Evolutionary conservation across 2,329 filamentous ascomycete species (phyloP).

Genomic region (Colletotrichum sojae): DNA sequence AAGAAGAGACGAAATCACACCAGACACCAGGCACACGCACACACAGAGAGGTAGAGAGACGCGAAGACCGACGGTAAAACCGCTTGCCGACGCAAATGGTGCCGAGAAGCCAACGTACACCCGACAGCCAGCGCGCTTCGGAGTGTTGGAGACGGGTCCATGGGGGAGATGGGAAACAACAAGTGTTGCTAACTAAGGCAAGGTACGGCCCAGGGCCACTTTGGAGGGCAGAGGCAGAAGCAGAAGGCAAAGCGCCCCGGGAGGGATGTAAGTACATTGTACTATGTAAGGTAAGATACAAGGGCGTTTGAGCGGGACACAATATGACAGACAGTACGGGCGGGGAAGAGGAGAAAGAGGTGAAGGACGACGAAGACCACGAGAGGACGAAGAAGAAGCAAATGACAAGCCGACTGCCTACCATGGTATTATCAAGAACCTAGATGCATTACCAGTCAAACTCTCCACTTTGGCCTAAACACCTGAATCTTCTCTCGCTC

Average conservation of each 20-base stretch:
- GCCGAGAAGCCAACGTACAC: conserved; percentile 16
- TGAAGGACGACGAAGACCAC: background rate
- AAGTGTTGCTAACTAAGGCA: conserved; percentile 37
- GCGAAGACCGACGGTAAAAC: conserved; percentile 32
- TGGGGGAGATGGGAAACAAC: conserved; percentile 20
- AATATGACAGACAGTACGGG: conserved; percentile 8
- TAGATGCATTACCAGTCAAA: conserved; percentile 30
- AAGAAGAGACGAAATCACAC: conserved; percentile 39
- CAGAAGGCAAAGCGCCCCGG: background rate
- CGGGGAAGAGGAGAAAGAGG: conserved; percentile 12
- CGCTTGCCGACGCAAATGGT: conserved; percentile 28
- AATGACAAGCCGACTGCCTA: too few species aligned
- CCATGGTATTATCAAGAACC: too few species aligned
- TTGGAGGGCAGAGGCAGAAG: background rate
- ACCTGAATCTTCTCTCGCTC: background rate
- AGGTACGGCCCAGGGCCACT: conserved; percentile 27
- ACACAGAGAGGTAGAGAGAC: conserved; percentile 7
- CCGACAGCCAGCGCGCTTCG: background rate
- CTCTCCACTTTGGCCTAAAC: conserved; percentile 26
- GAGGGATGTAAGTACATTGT: too few species aligned
- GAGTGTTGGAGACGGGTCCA: too few species aligned
- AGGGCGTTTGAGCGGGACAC: conserved; percentile 7
- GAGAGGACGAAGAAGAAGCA: too few species aligned
- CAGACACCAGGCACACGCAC: conserved; percentile 2
- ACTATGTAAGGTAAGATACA: conserved; percentile 16